These are phyloP conservation scores for Talaromyces wortmannii DNA, from an alignment of 495 filamentous ascomycete genomes.

Conservation along the genomic window DNA sequence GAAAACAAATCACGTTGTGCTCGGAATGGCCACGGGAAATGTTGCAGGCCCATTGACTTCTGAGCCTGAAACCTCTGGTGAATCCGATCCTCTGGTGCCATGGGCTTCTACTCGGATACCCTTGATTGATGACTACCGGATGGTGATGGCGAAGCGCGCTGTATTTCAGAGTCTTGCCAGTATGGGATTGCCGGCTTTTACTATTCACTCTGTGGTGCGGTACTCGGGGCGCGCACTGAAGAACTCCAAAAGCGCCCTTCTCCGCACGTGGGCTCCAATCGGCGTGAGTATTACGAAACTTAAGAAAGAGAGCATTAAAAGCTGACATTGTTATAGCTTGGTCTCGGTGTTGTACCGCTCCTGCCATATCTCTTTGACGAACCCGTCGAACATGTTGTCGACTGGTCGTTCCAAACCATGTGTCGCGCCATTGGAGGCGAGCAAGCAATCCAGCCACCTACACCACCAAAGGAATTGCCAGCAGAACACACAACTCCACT, in stretches of 20 bases:
- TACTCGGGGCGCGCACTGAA: constrained; percentile 82
- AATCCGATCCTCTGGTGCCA: constrained; percentile 16
- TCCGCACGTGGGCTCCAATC: constrained; percentile 84
- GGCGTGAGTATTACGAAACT: constrained; percentile 46
- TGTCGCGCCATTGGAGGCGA: constrained; percentile 66
- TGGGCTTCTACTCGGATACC: constrained; percentile 46
- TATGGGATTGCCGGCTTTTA: constrained; percentile 94
- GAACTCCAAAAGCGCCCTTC: constrained; percentile 59
- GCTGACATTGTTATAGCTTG: constrained; percentile 44
- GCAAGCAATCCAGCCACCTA: constrained; percentile 36
- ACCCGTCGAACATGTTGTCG: constrained; percentile 83
- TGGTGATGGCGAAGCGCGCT: constrained; percentile 84
- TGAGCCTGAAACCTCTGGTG: neutral
- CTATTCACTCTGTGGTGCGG: constrained; percentile 84
- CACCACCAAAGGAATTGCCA: constrained; percentile 7
- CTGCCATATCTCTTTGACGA: constrained; percentile 88
- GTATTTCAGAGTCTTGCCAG: constrained; percentile 85
- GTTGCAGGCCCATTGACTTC: constrained; percentile 13
- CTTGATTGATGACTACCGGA: constrained; percentile 80
- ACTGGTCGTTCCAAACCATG: constrained; percentile 79
- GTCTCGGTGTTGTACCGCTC: constrained; percentile 80
- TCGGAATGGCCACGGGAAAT: constrained; percentile 35
- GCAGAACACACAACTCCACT: constrained; percentile 13
- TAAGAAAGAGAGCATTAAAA: neutral
- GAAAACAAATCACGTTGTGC: constrained; percentile 19